These are phyloP conservation scores for Agrocybe pediades DNA, from an alignment of 768 basidiomycete genomes.

Conservation along the genomic window DNA sequence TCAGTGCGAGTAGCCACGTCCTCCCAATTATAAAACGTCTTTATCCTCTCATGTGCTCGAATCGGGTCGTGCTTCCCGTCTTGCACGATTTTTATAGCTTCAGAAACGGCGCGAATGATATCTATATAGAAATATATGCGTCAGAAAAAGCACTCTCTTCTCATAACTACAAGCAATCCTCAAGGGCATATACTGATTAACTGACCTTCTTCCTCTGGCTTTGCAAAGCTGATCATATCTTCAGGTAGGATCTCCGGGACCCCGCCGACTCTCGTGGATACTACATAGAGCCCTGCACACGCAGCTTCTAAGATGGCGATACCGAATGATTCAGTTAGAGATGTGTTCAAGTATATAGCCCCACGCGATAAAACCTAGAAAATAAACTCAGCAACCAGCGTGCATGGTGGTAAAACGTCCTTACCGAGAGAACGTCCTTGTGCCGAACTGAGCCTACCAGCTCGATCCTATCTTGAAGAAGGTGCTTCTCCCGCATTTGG, in stretches of 20 bases:
- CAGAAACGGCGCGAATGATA: conserved; percentile 78
- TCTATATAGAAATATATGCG: too few species aligned
- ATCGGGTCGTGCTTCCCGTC: conserved; percentile 73
- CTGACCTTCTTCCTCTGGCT: conserved; percentile 91
- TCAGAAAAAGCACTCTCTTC: too few species aligned
- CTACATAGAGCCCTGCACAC: conserved; percentile 91
- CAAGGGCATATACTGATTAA: too few species aligned
- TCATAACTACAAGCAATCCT: too few species aligned
- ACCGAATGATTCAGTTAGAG: conserved; percentile 94
- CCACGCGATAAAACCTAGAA: conserved; percentile 81
- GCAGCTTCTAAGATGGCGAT: conserved; percentile 98
- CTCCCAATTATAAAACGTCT: conserved; percentile 86
- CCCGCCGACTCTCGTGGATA: conserved; percentile 92
- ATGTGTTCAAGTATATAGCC: conserved; percentile 93
- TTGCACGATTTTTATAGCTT: conserved; percentile 74
- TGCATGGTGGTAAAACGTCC: conserved; percentile 17
- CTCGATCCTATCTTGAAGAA: conserved; percentile 90
- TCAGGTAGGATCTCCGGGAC: conserved; percentile 93
- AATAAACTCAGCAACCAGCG: neutral
- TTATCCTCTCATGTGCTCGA: conserved; percentile 75
- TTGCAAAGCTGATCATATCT: conserved; percentile 95
- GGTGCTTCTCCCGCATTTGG: conserved; percentile 92
- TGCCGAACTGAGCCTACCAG: conserved; percentile 82
- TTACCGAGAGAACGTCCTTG: conserved; percentile 79
- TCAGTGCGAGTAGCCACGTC: conserved; percentile 83